A percentile compares a stretch with the other conserved stretches of the same genome.
Evolutionary conservation across 441 rosid species (phyloP).

Genomic region (Gossypium davidsonii): DNA sequence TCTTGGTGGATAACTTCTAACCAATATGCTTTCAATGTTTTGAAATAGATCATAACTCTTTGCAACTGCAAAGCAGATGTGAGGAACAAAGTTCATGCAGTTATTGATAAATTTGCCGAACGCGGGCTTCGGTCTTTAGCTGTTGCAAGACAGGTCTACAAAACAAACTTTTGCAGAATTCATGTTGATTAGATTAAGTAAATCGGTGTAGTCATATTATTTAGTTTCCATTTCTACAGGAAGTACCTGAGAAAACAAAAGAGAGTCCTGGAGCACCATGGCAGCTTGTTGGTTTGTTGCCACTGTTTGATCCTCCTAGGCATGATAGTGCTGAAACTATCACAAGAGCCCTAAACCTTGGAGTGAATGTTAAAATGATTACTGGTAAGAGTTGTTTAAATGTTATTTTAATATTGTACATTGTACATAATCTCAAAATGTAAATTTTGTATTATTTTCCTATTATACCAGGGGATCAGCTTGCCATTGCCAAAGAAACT

Average conservation of each 20-base stretch:
- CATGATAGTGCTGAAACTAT: conserved; percentile 93
- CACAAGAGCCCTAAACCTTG: conserved; percentile 77
- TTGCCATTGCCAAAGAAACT: conserved; percentile 85
- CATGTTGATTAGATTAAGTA: background rate
- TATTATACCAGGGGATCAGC: conserved; percentile 65
- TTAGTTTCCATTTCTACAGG: conserved; percentile 31
- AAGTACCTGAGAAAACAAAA: conserved; percentile 70
- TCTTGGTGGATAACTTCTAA: background rate
- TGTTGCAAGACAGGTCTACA: conserved; percentile 74
- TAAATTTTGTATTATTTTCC: background rate
- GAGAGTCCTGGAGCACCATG: conserved; percentile 70
- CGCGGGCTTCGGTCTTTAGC: conserved; percentile 84
- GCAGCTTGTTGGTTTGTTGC: conserved; percentile 70
- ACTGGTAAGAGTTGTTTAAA: conserved; percentile 42
- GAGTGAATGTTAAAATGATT: conserved; percentile 89
- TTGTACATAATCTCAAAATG: background rate
- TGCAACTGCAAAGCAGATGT: conserved; percentile 72
- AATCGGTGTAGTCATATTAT: background rate
- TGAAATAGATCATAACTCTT: conserved; percentile 45
- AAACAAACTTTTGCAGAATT: background rate
- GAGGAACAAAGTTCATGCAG: conserved; percentile 54
- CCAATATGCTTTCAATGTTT: background rate
- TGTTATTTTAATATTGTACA: background rate
- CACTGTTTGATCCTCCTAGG: conserved; percentile 89
- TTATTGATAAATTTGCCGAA: conserved; percentile 79